Percentiles rank a stretch among this genome's conserved stretches.
Evolutionary conservation across 179 eudicot genomes (phyloP).

Genomic region (Heliamphora pulchella): DNA sequence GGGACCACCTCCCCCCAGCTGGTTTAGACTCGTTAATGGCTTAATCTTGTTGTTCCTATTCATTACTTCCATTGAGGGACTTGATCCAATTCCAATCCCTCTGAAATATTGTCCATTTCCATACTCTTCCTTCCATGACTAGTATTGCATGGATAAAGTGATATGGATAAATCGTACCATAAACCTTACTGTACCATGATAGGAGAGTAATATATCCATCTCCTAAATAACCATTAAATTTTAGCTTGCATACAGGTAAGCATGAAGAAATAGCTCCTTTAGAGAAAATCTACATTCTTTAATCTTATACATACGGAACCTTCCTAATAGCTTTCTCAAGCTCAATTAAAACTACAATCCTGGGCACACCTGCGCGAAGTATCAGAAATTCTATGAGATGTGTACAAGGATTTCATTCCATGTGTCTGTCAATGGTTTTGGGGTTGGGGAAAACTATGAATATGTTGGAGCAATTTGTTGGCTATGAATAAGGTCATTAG

Average conservation of each 20-base stretch:
- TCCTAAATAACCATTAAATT: neutral
- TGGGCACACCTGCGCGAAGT: neutral
- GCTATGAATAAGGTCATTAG: neutral
- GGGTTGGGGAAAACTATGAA: neutral
- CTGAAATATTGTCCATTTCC: too few species aligned
- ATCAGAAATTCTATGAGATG: neutral
- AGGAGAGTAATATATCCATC: neutral
- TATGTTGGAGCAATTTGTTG: neutral
- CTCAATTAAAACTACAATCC: neutral
- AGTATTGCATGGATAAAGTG: too few species aligned
- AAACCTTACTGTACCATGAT: too few species aligned
- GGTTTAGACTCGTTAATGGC: too few species aligned
- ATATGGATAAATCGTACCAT: too few species aligned
- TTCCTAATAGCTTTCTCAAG: slow-evolving; percentile 9
- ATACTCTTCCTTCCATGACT: too few species aligned
- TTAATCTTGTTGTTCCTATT: too few species aligned
- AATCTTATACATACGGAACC: neutral
- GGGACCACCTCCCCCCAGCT: too few species aligned
- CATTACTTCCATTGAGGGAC: too few species aligned
- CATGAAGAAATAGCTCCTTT: neutral
- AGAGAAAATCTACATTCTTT: neutral
- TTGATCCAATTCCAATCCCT: too few species aligned
- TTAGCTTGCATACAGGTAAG: neutral
- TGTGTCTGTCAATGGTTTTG: neutral
- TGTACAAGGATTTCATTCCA: neutral